Percentiles rank a stretch among this genome's conserved stretches.
Evolutionary conservation across 2,329 filamentous ascomycete species (phyloP).

Genomic region (Falciphora oryzae): DNA sequence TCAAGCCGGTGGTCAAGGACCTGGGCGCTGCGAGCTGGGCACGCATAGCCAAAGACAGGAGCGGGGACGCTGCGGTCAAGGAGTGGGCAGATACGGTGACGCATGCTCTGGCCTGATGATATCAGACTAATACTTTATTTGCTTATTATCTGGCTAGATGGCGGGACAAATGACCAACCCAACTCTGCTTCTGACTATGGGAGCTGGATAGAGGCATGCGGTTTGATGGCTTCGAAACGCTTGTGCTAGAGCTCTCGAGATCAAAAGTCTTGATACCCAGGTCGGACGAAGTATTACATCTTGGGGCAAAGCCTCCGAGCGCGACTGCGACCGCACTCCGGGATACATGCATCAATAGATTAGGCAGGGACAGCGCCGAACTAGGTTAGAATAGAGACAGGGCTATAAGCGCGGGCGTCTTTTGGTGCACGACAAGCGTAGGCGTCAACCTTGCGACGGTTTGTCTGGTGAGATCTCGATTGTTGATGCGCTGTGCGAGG

Average conservation of each 20-base stretch:
- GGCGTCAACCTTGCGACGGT: too few species aligned
- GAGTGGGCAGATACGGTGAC: constrained; percentile 41
- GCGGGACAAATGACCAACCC: background rate
- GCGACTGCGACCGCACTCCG: background rate
- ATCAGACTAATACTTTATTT: background rate
- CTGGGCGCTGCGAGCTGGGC: constrained; percentile 33
- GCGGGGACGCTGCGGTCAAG: constrained; percentile 41
- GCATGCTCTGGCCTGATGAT: constrained; percentile 23
- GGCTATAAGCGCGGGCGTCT: too few species aligned
- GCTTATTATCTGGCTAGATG: background rate
- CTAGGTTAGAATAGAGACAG: background rate
- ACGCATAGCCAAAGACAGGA: constrained; percentile 33
- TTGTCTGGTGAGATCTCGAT: background rate
- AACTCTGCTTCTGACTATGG: background rate
- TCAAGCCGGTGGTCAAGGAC: constrained; percentile 22
- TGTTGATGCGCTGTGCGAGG: background rate
- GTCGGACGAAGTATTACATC: background rate
- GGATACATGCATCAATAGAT: background rate
- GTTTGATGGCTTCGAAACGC: too few species aligned
- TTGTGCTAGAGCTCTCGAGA: too few species aligned
- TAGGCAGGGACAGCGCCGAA: background rate
- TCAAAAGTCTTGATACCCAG: background rate
- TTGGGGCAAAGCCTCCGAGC: background rate
- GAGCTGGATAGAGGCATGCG: too few species aligned
- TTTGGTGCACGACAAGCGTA: too few species aligned